These are phyloP conservation scores for Cryphonectria parasitica DNA, from an alignment of 2,329 filamentous ascomycete species.

Conservation along the genomic window DNA sequence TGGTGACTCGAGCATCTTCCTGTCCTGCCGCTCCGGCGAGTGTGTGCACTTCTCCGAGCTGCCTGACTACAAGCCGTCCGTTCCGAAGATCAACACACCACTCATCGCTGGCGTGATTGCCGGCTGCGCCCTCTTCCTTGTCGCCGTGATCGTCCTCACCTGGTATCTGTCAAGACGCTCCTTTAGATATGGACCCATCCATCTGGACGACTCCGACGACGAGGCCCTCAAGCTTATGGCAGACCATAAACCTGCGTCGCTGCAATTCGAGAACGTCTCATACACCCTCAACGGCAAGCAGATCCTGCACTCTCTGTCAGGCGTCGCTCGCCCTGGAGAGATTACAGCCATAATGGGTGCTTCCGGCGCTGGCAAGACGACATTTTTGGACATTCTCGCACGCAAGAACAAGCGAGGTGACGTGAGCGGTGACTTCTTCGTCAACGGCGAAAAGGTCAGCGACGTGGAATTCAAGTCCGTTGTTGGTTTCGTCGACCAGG, in stretches of 20 bases:
- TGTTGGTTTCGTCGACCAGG: conserved; percentile 96
- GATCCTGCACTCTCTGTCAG: conserved; percentile 79
- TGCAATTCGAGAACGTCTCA: conserved; percentile 86
- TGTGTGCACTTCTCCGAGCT: conserved; percentile 93
- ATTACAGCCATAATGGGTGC: conserved; percentile 98
- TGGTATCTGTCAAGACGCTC: conserved; percentile 88
- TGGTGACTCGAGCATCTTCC: conserved; percentile 84
- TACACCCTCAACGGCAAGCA: conserved; percentile 87
- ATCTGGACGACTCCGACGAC: conserved; percentile 87
- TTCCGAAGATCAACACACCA: conserved; percentile 96
- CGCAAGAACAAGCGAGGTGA: conserved; percentile 93
- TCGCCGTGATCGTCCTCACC: conserved; percentile 78
- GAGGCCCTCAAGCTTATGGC: conserved; percentile 84
- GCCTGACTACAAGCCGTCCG: conserved; percentile 83
- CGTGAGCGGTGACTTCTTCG: conserved; percentile 79
- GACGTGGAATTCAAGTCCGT: conserved; percentile 88
- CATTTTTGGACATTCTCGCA: conserved; percentile 92
- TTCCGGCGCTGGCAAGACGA: conserved; percentile 96
- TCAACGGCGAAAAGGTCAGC: conserved; percentile 89
- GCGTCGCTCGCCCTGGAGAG: conserved; percentile 92
- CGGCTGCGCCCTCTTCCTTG: conserved; percentile 81
- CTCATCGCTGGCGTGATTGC: conserved; percentile 94
- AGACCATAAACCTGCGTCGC: conserved; percentile 86
- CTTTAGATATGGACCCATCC: conserved; percentile 72
- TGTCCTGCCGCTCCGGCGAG: conserved; percentile 84